phyloP scores from a whole-genome alignment of 345 rosid species.

The Salix suchowensis region DNA sequence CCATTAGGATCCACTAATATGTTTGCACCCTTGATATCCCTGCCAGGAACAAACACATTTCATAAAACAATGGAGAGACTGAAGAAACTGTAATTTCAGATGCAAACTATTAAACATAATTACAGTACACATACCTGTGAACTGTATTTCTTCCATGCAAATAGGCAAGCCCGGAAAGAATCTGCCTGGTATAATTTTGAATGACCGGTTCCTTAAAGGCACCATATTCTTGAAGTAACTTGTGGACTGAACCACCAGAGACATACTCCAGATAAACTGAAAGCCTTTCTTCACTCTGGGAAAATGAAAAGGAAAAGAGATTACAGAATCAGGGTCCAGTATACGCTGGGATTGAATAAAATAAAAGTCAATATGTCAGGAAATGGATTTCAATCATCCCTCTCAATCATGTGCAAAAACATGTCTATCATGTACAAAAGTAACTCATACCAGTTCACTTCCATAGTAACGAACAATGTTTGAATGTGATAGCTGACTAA shows the following conservation, averaged over 20 bases:
- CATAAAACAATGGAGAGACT: constrained; percentile 1
- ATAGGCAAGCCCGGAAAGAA: constrained; percentile 81
- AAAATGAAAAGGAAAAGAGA: constrained; percentile 23
- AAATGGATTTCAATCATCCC: background rate
- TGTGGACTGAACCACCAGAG: constrained; percentile 94
- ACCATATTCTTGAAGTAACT: constrained; percentile 92
- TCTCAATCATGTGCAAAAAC: background rate
- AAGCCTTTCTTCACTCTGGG: constrained; percentile 77
- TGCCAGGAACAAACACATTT: constrained; percentile 29
- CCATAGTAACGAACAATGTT: constrained; percentile 90
- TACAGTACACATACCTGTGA: constrained; percentile 55
- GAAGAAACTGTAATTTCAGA: background rate
- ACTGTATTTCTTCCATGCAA: constrained; percentile 90
- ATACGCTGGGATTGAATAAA: constrained; percentile 1
- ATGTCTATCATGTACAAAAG: background rate
- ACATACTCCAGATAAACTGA: constrained; percentile 94
- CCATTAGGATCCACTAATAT: constrained; percentile 93
- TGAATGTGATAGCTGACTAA: constrained; percentile 77
- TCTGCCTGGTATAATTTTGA: constrained; percentile 88
- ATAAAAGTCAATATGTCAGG: background rate
- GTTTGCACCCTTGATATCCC: constrained; percentile 98
- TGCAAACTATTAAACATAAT: background rate
- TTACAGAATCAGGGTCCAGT: constrained; percentile 4
- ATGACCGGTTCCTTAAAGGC: constrained; percentile 86
- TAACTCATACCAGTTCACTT: constrained; percentile 79